Evolutionary conservation across 2,329 filamentous ascomycete species (phyloP).

Genomic region (Penicillium sp.): DNA sequence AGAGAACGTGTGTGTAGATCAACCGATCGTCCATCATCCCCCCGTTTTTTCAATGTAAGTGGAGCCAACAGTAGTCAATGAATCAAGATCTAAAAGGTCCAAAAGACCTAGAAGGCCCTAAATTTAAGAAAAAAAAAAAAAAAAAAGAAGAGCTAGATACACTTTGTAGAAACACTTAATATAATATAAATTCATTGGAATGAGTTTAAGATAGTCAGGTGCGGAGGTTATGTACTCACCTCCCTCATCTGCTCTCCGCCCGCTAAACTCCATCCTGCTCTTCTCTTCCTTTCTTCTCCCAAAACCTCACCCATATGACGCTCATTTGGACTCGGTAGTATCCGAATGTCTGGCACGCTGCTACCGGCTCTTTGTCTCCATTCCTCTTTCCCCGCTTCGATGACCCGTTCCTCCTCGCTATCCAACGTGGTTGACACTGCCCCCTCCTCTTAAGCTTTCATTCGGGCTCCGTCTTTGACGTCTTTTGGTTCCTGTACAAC

Average conservation of each 20-base stretch:
- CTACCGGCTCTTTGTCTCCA: slow-evolving; percentile 15
- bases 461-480: slow-evolving; percentile 30
- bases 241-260: background rate
- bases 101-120: background rate
- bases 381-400: slow-evolving; percentile 41
- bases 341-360: slow-evolving; percentile 15
- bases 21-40: slow-evolving; percentile 7
- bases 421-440: slow-evolving; percentile 27
- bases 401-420: slow-evolving; percentile 36
- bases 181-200: background rate
- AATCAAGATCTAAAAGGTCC: background rate
- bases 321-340: slow-evolving; percentile 19
- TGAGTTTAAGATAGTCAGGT: slow-evolving; percentile 12
- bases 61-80: slow-evolving; percentile 2
- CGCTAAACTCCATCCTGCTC: slow-evolving; percentile 6
- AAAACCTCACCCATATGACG: slow-evolving; percentile 6
- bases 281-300: slow-evolving; percentile 16
- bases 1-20: slow-evolving; percentile 6
- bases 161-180: background rate
- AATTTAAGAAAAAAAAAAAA: background rate
- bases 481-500: slow-evolving; percentile 28
- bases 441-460: slow-evolving; percentile 17
- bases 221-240: slow-evolving; percentile 5
- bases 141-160: background rate
- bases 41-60: background rate